A percentile compares a stretch with the other conserved stretches of the same genome.
phyloP scores from a whole-genome alignment of 2,329 filamentous ascomycete genomes.

The Plectosphaerella cucumerina region DNA sequence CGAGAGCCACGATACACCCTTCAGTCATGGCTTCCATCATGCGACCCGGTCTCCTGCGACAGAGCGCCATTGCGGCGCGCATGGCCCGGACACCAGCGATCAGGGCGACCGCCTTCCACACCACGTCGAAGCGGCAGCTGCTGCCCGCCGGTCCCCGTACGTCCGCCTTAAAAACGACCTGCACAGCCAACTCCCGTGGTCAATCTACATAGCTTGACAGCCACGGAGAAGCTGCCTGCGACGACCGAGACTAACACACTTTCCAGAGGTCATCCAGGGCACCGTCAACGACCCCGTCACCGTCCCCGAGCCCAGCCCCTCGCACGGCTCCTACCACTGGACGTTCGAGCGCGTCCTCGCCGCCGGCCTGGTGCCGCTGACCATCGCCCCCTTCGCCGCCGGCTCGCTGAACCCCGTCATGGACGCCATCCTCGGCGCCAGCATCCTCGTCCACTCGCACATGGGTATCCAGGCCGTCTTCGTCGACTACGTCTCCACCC shows the following conservation, averaged over 20 bases:
- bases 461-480: slow-evolving; percentile 90
- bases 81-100: slow-evolving; percentile 25
- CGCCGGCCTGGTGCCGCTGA: slow-evolving; percentile 78
- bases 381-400: slow-evolving; percentile 85
- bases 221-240: neutral
- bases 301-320: slow-evolving; percentile 66
- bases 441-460: slow-evolving; percentile 88
- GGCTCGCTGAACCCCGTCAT: slow-evolving; percentile 85
- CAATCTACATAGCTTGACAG: neutral
- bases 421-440: slow-evolving; percentile 80
- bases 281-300: slow-evolving; percentile 78
- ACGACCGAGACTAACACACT: slow-evolving; percentile 34
- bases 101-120: slow-evolving; percentile 77
- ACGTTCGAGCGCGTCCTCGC: slow-evolving; percentile 86
- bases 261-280: slow-evolving; percentile 67
- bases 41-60: slow-evolving; percentile 51
- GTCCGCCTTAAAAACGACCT: slow-evolving; percentile 27
- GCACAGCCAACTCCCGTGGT: neutral
- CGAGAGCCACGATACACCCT: slow-evolving; percentile 6
- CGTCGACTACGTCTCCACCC: slow-evolving; percentile 83
- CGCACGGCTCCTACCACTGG: slow-evolving; percentile 98
- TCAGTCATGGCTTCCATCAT: slow-evolving; percentile 52
- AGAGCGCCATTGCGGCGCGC: slow-evolving; percentile 39
- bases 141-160: slow-evolving; percentile 83
- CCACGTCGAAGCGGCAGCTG: slow-evolving; percentile 68